These are phyloP conservation scores for Cairneyella variabilis DNA, from an alignment of 495 filamentous ascomycete genomes.

Conservation along the genomic window DNA sequence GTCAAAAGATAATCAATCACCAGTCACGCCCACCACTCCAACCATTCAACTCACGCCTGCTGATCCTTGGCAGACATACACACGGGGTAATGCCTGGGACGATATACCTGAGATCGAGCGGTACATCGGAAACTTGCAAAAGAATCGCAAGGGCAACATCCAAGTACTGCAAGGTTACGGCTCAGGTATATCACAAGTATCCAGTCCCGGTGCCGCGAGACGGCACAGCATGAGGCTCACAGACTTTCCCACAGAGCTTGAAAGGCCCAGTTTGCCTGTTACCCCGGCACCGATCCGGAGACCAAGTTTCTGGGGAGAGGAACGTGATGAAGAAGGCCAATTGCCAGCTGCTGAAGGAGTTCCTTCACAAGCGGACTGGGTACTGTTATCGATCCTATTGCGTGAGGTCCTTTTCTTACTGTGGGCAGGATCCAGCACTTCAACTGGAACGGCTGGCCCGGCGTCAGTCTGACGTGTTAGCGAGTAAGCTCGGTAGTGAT, in stretches of 20 bases:
- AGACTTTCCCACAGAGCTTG: slow-evolving; percentile 79
- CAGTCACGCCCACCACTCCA: slow-evolving; percentile 43
- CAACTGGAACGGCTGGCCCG: slow-evolving; percentile 66
- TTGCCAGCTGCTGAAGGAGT: slow-evolving; percentile 76
- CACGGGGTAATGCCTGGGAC: slow-evolving; percentile 82
- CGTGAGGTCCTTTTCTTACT: slow-evolving; percentile 27
- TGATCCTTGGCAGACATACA: slow-evolving; percentile 61
- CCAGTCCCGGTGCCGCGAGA: slow-evolving; percentile 30
- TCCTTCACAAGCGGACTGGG: slow-evolving; percentile 82
- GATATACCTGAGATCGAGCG: slow-evolving; percentile 75
- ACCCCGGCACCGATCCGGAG: slow-evolving; percentile 75
- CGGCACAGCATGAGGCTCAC: slow-evolving; percentile 63
- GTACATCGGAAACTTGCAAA: slow-evolving; percentile 69
- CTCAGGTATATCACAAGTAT: slow-evolving; percentile 26
- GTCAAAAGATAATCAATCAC: slow-evolving; percentile 24
- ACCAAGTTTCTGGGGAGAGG: slow-evolving; percentile 47
- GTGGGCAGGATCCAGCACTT: slow-evolving; percentile 60
- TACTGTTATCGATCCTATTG: slow-evolving; percentile 55
- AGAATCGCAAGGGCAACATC: slow-evolving; percentile 56
- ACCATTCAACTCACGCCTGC: slow-evolving; percentile 37
- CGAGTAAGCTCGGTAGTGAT: slow-evolving; percentile 37
- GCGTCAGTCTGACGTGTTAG: slow-evolving; percentile 56
- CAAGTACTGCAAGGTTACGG: slow-evolving; percentile 46
- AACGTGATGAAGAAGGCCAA: slow-evolving; percentile 48
- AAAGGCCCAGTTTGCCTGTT: slow-evolving; percentile 86